Evolutionary conservation across 768 basidiomycete genomes (phyloP), one percentile per base, ranked within the genome.

Genomic region (Hericium coralloides): DNA sequence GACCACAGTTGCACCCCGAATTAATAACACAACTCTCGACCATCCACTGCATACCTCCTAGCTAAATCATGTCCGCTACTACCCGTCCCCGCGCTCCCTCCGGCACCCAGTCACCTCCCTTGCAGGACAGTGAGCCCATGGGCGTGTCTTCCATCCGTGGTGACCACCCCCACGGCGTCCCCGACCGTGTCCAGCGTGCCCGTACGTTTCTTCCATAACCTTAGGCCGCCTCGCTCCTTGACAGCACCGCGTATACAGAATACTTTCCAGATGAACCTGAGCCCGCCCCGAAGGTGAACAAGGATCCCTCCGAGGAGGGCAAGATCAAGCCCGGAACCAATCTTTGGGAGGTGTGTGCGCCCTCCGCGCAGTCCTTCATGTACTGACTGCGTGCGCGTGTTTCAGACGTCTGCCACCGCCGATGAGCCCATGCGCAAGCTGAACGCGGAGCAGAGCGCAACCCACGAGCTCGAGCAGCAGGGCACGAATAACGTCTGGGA

Each of bases 71-170:
- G 26, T 31, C 26, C 26, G 26, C 26, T 31, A 4, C 26, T 31
- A 31, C 26, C 26, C 26, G 26, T 31, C 26, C 26, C 26, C 26
- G 26, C 26, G 5, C 5, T 8, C 8, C 26, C n/a, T 52, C 51
- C 36, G 61, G 61, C 4, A 60, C 61, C 25, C 61, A 62, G 43
- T 63, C 60, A 5, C 62, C 60, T 2, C 62, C 62, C 9, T 18
- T 52, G 12, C 54, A 61, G 6, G 62, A 63, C 26, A 38, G 48
- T 12, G 39, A 50, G 12, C 62, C 62, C 22, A 55, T 63, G 60
- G 62, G 62, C 41, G 57, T 20, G 20, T 58, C 37, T 36, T 63
- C 62, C 12, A 58, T 63, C 26, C 23, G 36, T 18, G 62, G 62
- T 45, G 62, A 55, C 20, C 58, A 55, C 31, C 60, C 23, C 14